Percentiles rank a stretch among this genome's conserved stretches.
phyloP scores from a whole-genome alignment of 2,329 filamentous ascomycete genomes.

The Colletotrichum sp. region DNA sequence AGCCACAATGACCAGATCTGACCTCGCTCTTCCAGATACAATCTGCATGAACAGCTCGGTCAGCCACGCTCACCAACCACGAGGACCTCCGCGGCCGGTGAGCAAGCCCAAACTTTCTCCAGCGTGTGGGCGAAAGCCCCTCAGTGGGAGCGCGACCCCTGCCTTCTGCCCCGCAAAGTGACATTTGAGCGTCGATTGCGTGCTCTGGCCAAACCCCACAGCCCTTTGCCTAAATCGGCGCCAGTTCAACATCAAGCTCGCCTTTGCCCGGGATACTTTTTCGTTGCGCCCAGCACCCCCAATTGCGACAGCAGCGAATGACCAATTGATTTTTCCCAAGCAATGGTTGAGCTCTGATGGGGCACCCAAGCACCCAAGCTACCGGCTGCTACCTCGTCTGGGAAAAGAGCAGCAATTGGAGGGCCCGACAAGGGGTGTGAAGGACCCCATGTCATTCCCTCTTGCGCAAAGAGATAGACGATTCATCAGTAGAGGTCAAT shows the following conservation, averaged over 20 bases:
- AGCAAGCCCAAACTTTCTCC: not conserved
- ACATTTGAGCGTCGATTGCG: slow-evolving; percentile 34
- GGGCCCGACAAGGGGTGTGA: not conserved
- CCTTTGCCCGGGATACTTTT: not conserved
- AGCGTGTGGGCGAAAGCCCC: not conserved
- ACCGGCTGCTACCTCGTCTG: not conserved
- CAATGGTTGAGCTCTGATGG: not conserved
- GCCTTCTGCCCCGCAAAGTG: slow-evolving; percentile 19
- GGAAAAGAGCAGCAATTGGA: not conserved
- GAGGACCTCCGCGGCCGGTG: not conserved
- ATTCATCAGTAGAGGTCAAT: not conserved
- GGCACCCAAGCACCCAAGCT: not conserved
- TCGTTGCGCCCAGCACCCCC: not conserved
- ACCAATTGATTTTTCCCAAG: not conserved
- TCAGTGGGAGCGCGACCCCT: not conserved
- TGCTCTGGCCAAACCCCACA: slow-evolving; percentile 35
- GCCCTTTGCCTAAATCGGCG: slow-evolving; percentile 27
- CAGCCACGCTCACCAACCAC: not conserved
- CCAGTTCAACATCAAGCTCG: not conserved
- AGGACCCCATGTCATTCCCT: not conserved
- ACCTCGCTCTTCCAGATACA: not conserved
- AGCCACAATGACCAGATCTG: not conserved
- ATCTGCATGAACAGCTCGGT: not conserved
- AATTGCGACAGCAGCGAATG: not conserved
- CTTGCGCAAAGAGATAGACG: not conserved